Percentiles rank a stretch among this genome's conserved stretches.
Evolutionary conservation across 2,329 filamentous ascomycete species (phyloP).

Genomic region (Ophiostoma quercus): DNA sequence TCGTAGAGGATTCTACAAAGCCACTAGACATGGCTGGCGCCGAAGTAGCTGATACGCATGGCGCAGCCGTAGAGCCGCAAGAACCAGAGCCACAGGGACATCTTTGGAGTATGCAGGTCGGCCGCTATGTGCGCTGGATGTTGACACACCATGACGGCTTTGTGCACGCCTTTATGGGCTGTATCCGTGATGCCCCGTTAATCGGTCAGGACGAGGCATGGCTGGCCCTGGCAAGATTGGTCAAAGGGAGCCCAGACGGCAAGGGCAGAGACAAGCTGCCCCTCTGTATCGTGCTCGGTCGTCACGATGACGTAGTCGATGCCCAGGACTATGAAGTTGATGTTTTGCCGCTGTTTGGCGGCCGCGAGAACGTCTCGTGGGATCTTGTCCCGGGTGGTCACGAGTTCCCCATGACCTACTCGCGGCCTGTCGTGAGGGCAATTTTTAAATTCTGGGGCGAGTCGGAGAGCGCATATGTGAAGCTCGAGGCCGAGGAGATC

Average conservation of each 20-base stretch:
- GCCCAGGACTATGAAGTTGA: slow-evolving; percentile 46
- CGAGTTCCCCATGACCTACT: slow-evolving; percentile 58
- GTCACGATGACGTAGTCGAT: slow-evolving; percentile 49
- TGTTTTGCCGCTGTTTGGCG: slow-evolving; percentile 45
- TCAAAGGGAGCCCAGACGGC: slow-evolving; percentile 24
- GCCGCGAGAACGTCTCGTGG: slow-evolving; percentile 46
- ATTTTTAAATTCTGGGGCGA: slow-evolving; percentile 47
- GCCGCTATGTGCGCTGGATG: slow-evolving; percentile 54
- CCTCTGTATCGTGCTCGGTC: slow-evolving; percentile 49
- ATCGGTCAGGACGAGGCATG: slow-evolving; percentile 49
- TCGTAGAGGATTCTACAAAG: slow-evolving; percentile 15
- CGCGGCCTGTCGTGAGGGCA: slow-evolving; percentile 40
- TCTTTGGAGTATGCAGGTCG: slow-evolving; percentile 43
- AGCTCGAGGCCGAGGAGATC: slow-evolving; percentile 17
- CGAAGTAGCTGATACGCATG: slow-evolving; percentile 37
- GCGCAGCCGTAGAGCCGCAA: slow-evolving; percentile 25
- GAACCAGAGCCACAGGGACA: slow-evolving; percentile 28
- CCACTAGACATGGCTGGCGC: slow-evolving; percentile 40
- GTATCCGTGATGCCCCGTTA: slow-evolving; percentile 50
- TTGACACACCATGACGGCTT: slow-evolving; percentile 52
- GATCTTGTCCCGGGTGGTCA: slow-evolving; percentile 51
- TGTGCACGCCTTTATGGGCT: slow-evolving; percentile 55
- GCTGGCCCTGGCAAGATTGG: slow-evolving; percentile 40
- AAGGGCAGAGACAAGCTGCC: slow-evolving; percentile 33
- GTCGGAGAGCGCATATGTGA: slow-evolving; percentile 5